Conservation (phyloP, 1,284 basidiomycete species). For the Cutaneotrichosporon dermatis region DNA sequence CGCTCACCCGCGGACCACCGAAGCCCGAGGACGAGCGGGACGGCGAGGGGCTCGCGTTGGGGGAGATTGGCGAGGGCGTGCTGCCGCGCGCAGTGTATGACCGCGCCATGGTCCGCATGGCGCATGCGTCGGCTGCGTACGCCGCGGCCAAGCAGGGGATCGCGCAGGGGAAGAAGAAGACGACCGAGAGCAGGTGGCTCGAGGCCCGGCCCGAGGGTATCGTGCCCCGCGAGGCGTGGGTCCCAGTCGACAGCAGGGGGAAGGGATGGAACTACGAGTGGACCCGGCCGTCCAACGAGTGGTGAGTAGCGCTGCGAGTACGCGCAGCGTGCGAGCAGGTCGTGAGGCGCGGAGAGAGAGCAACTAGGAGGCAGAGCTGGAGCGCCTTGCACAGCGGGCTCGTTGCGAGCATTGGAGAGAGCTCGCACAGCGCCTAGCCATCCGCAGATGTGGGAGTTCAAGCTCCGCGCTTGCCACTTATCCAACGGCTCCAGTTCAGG, state of each 20-base stretch:
- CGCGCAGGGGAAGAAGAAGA: slow-evolving; percentile 59
- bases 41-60: slow-evolving; percentile 1
- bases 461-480: too few relatives aligned
- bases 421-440: too few relatives aligned
- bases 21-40: background rate
- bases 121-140: slow-evolving; percentile 52
- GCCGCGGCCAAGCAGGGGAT: slow-evolving; percentile 13
- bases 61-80: slow-evolving; percentile 9
- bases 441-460: too few relatives aligned
- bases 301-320: slow-evolving; percentile 1
- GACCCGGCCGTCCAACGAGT: slow-evolving; percentile 32
- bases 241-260: slow-evolving; percentile 46
- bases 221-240: slow-evolving; percentile 59
- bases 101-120: slow-evolving; percentile 62
- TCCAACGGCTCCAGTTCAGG: too few relatives aligned
- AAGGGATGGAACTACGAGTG: slow-evolving; percentile 48
- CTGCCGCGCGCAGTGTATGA: slow-evolving; percentile 54
- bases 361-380: too few relatives aligned
- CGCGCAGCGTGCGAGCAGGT: too few relatives aligned
- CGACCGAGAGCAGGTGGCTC: slow-evolving; percentile 60
- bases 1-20: slow-evolving; percentile 34
- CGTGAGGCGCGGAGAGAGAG: too few relatives aligned
- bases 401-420: too few relatives aligned
- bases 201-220: slow-evolving; percentile 75
- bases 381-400: too few relatives aligned